Evolutionary conservation across 495 filamentous ascomycete genomes (phyloP).

Genomic region (Trichoderma parareesei): DNA sequence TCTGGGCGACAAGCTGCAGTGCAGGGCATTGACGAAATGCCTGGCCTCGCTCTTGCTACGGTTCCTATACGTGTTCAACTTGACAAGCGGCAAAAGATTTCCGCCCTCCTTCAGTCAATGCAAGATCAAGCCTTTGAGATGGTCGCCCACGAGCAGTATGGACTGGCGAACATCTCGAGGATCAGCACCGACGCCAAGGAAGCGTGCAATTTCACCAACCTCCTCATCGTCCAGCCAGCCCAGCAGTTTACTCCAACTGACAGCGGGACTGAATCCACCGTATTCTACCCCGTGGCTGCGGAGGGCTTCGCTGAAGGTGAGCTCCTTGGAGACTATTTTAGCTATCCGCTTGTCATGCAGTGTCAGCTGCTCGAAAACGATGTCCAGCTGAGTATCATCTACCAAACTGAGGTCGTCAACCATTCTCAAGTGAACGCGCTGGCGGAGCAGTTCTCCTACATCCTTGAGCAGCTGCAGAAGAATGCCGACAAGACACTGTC

Average conservation of each 20-base stretch:
- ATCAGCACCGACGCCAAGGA: constrained; percentile 4
- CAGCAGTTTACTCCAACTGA: background rate
- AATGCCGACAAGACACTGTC: background rate
- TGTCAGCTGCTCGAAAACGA: constrained; percentile 10
- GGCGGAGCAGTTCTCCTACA: constrained; percentile 15
- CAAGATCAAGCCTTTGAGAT: constrained; percentile 30
- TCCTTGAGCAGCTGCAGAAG: constrained; percentile 11
- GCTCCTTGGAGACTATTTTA: background rate
- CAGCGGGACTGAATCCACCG: background rate
- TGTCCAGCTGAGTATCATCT: constrained; percentile 14
- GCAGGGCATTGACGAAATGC: constrained; percentile 37
- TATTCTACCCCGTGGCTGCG: background rate
- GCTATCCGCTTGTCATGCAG: background rate
- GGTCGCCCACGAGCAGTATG: constrained; percentile 22
- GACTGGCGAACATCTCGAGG: background rate
- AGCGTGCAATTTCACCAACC: constrained; percentile 34
- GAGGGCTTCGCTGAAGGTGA: background rate
- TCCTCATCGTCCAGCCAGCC: background rate
- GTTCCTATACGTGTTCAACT: constrained; percentile 40
- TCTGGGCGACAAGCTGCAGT: constrained; percentile 21
- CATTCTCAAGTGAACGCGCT: constrained; percentile 16
- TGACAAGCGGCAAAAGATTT: constrained; percentile 10
- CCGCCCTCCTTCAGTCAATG: constrained; percentile 18
- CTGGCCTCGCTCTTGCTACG: constrained; percentile 49
- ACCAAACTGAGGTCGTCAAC: constrained; percentile 14